These are phyloP conservation scores for Spathaspora boniae DNA, from an alignment of 805 yeast species.

Conservation along the genomic window DNA sequence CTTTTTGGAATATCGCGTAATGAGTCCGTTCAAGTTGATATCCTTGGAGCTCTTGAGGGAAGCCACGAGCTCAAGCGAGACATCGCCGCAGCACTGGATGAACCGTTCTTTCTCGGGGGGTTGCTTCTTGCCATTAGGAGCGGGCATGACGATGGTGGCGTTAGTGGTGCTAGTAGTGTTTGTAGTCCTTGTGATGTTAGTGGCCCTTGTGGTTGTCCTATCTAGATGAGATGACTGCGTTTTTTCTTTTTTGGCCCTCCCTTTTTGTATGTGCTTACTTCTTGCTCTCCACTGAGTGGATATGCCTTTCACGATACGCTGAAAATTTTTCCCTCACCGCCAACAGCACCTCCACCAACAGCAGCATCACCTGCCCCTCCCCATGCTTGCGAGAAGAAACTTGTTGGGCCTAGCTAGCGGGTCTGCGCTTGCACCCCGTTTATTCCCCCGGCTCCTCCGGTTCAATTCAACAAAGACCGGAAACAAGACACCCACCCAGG, in stretches of 20 bases:
- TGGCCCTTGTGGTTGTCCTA: too few relatives aligned
- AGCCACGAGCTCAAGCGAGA: slow-evolving; percentile 78
- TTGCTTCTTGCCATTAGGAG: slow-evolving; percentile 35
- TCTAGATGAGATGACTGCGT: too few relatives aligned
- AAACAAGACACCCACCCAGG: background rate
- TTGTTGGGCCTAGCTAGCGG: slow-evolving; percentile 1
- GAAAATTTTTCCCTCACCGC: too few relatives aligned
- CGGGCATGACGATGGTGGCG: slow-evolving; percentile 24
- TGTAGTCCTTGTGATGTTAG: too few relatives aligned
- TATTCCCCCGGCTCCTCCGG: background rate
- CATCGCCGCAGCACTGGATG: slow-evolving; percentile 88
- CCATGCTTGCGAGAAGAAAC: too few relatives aligned
- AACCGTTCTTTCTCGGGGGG: slow-evolving; percentile 91
- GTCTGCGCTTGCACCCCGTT: background rate
- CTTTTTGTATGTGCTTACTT: too few relatives aligned
- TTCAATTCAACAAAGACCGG: slow-evolving; percentile 1
- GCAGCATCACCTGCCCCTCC: too few relatives aligned
- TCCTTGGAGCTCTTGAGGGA: slow-evolving; percentile 72
- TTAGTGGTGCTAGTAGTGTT: too few relatives aligned
- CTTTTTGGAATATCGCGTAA: slow-evolving; percentile 81
- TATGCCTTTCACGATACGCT: too few relatives aligned
- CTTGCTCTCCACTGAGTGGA: too few relatives aligned
- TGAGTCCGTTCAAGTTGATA: slow-evolving; percentile 85
- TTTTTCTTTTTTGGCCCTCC: too few relatives aligned
- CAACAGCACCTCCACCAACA: too few relatives aligned